These are phyloP conservation scores for Botryosphaeria agaves DNA, from an alignment of 2,329 filamentous ascomycete genomes.

Conservation along the genomic window DNA sequence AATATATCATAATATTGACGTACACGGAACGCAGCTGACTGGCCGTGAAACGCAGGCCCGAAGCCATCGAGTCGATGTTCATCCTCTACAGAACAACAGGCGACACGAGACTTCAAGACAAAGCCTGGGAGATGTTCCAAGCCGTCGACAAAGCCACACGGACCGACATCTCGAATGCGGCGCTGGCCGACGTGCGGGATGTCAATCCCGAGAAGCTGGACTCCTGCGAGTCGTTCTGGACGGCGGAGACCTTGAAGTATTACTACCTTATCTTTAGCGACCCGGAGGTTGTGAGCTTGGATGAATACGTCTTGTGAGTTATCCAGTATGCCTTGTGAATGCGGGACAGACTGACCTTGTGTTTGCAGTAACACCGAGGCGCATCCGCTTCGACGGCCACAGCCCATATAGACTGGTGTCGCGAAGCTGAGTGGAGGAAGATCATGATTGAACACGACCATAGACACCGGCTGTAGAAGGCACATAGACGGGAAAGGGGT, in stretches of 20 bases:
- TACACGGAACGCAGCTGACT: slow-evolving; percentile 1
- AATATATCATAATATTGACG: background rate
- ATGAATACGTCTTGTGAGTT: slow-evolving; percentile 41
- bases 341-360: background rate
- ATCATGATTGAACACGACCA: no score
- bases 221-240: slow-evolving; percentile 62
- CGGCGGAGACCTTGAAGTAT: slow-evolving; percentile 51
- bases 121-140: slow-evolving; percentile 60
- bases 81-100: slow-evolving; percentile 61
- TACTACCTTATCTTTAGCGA: slow-evolving; percentile 47
- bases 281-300: slow-evolving; percentile 39
- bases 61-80: slow-evolving; percentile 69
- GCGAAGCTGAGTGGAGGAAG: no score
- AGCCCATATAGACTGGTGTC: background rate
- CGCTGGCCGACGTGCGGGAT: slow-evolving; percentile 47
- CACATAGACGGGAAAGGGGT: no score
- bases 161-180: slow-evolving; percentile 45
- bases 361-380: slow-evolving; percentile 23
- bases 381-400: slow-evolving; percentile 19
- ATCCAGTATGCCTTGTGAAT: background rate
- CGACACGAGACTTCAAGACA: slow-evolving; percentile 44
- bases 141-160: slow-evolving; percentile 43
- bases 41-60: slow-evolving; percentile 31
- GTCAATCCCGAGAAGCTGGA: slow-evolving; percentile 29
- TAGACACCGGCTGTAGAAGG: no score